Evolutionary conservation across 768 basidiomycete species (phyloP), one percentile per base, ranked within the genome.

Genomic region (Botryobasidium botryosum): DNA sequence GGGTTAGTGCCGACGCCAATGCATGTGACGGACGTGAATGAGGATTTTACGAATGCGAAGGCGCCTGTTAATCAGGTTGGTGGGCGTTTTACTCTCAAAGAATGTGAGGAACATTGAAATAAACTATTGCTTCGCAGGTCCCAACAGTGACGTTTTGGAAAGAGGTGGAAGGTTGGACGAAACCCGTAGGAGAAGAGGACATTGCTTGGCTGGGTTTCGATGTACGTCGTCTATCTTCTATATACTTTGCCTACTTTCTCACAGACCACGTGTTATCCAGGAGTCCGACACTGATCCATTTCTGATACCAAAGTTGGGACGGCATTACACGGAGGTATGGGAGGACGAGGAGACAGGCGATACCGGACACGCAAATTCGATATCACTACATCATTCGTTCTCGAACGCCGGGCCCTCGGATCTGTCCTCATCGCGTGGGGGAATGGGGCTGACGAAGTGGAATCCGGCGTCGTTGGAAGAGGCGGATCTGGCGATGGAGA

Each of bases 161-260:
- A 21, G 80, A 77, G 54, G 74, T 92, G 37, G 92, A 96, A 55
- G 81, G 84, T 8, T 99, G 83, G 68, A 67, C 91, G 55, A 77
- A 90, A 41, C 73, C 75, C 20, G 76, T 96, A 35, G 80, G 80
- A 50, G 94, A 97, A 61, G 94, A 97, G 60, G 94, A 99, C 56
- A 64, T 97, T 24, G 92, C 92, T 2, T 91, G 88, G 61, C 68
- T 99, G 43, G 82, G 86, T 48, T 83, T 83, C 55, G 78, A 79
- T 8, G 83, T 73, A 35, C 37, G 62, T 52, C 39, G 36, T 3
- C 5, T 10, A 17, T 7, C 18, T 17, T 18, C 15, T 45, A 15
- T 35, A 21, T 7, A 21, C 26, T 10, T 12, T 21, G 21, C 35
- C 27, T 23, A 40, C 6, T 28, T 10, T 13, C 23, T 26, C 20